Base-by-base conservation (phyloP, 129 eudicot genomes). In the Flaveria ramosissima region DNA sequence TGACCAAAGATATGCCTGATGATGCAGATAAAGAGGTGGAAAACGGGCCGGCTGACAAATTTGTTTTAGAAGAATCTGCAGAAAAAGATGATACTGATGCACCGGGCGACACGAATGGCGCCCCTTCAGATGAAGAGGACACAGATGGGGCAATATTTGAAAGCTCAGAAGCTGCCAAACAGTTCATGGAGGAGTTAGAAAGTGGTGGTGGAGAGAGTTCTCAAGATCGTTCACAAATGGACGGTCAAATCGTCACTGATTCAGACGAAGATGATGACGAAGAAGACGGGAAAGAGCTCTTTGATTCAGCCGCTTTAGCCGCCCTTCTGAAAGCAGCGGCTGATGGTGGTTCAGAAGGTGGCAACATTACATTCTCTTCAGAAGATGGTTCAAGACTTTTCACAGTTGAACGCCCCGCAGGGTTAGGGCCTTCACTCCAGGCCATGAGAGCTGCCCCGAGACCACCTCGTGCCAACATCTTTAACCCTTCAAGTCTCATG, bases 311-410 rank as follows among this genome's bases (percentile, higher is more conserved):
- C 21, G 96, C 98, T 15, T 83, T 95, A 64, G 92, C 97, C 7
- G 97, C 99, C 51, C 96, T 95, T 69, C 67, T 95, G 77, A 95
- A 91, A 81, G 97, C 99, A 20, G 99, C 97, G 24, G 88, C 94
- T 6, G 93, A 96, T 71, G 92, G 88, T 43, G 87, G 89, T 16
- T 70, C 96, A 12, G 93, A 88, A 79, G 81, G 93, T 19, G 86
- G 88, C 43, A 86, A 75, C 53, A 83, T 95, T 66, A 87, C 94
- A 13, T 82, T 91, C 62, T 86, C 90, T 7, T 87, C 97, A 12
- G 92, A 86, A 80, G 99, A 91, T 30, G 96, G 92, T 21, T 91
- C 99, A 15, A 78, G 97, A 42, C 94, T 89, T 73, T 95, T 95
- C 88, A 78, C 97, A 0, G 88, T 95, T 16, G 99, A 95, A 81